Evolutionary conservation across 306 rosid genomes (phyloP), one percentile per base, ranked within the genome.

Genomic region (Ormosia emarginata): DNA sequence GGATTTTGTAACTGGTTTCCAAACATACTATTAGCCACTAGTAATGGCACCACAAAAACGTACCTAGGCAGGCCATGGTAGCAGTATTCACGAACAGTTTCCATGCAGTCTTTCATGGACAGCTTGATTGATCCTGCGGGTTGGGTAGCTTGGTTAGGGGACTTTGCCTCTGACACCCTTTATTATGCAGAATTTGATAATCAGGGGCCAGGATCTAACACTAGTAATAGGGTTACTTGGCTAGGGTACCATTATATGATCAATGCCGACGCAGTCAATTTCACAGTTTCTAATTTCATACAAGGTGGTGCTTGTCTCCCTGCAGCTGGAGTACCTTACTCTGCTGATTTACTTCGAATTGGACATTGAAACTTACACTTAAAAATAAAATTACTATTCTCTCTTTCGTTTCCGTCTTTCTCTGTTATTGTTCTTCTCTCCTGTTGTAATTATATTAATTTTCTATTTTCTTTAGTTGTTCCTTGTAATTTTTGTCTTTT

Each of bases 1-100:
- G n/a, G n/a, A n/a, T n/a, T n/a, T n/a, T n/a, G n/a, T n/a, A n/a
- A n/a, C n/a, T n/a, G n/a, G n/a, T n/a, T n/a, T n/a, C n/a, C n/a
- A n/a, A n/a, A n/a, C n/a, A n/a, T n/a, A n/a, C n/a, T n/a, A n/a
- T n/a, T 81, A 32, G 83, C 83, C 40, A 1, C 29, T 13, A 62
- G 71, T 24, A 17, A 61, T 62, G 79, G 70, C 24, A 62, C 77
- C 44, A 76, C 83, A 9, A 2, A 81, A 75, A 87, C 91, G 0
- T 90, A 81, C 70, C 69, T 85, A 11, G 91, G 91, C 4, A 85
- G 91, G 79, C 88, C 91, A 6, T 90, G 93, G 91, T 82, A 82
- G 77, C 71, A 73, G 24, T 84, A 66, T 32, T 86, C 90, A 0
- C 50, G 75, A 37, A 82, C 88, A 0, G 84, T 88, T 63, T 90